phyloP scores from a whole-genome alignment of 1,284 basidiomycete genomes.

The Ceratobasidium theobromae region DNA sequence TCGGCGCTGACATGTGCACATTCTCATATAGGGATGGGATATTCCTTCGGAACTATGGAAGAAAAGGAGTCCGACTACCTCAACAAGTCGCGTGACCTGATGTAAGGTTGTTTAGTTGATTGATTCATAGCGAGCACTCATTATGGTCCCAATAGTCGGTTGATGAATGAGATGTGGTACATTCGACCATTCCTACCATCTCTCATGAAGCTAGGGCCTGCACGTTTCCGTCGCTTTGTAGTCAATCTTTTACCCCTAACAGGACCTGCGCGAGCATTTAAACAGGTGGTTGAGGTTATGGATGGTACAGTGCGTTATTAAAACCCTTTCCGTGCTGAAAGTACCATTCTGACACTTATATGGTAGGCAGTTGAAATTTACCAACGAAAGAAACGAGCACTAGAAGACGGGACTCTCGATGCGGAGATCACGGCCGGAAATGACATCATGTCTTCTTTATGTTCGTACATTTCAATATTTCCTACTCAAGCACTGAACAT shows the following conservation, averaged over 20 bases:
- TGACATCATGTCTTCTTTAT: neutral
- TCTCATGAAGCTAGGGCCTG: neutral
- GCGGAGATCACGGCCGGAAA: neutral
- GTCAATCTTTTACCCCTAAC: neutral
- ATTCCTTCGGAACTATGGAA: neutral
- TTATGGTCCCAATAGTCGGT: neutral
- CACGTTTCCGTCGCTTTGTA: neutral
- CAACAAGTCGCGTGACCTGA: neutral
- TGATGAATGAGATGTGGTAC: neutral
- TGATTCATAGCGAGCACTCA: neutral
- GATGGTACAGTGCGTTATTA: neutral
- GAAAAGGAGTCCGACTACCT: neutral
- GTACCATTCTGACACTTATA: neutral
- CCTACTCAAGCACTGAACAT: neutral
- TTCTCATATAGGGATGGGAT: neutral
- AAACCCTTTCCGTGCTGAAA: neutral
- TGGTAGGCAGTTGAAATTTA: neutral
- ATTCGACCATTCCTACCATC: neutral
- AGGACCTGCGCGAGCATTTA: neutral
- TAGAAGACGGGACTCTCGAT: neutral
- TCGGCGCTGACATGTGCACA: neutral
- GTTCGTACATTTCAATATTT: neutral
- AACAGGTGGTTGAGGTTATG: neutral
- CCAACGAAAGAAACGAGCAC: neutral
- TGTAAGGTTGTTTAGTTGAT: neutral